phyloP scores from a whole-genome alignment of 208 protist species.

The Wallacemonas rigidus region DNA sequence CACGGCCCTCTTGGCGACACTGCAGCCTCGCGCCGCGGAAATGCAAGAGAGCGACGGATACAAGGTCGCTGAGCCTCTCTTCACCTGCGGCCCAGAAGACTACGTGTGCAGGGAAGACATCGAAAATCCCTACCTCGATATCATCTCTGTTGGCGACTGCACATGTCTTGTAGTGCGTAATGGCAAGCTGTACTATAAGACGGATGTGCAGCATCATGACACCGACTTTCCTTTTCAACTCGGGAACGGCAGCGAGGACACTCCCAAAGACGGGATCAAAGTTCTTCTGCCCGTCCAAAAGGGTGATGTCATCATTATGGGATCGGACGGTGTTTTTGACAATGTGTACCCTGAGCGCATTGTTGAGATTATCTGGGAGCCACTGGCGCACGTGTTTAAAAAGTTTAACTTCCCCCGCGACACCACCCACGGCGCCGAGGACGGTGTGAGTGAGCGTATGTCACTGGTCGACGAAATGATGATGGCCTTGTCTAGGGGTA shows the following conservation, averaged over 20 bases:
- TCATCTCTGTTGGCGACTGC: conserved; percentile 73
- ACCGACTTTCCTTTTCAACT: conserved; percentile 76
- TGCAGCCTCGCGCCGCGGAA: conserved; percentile 46
- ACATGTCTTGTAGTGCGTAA: conserved; percentile 51
- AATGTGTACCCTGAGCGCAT: conserved; percentile 59
- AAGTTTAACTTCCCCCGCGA: conserved; percentile 27
- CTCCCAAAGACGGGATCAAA: conserved; percentile 36
- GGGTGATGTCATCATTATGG: conserved; percentile 69
- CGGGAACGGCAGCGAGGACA: conserved; percentile 63
- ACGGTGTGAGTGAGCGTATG: conserved; percentile 26
- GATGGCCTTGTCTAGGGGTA: conserved; percentile 35
- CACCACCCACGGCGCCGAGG: conserved; percentile 4
- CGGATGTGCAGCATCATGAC: conserved; percentile 62
- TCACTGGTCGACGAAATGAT: conserved; percentile 47
- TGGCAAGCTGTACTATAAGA: conserved; percentile 44
- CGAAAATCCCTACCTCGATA: conserved; percentile 41
- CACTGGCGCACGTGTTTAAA: conserved; percentile 29
- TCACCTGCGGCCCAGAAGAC: conserved; percentile 16
- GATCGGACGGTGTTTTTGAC: conserved; percentile 76
- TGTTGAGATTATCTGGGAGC: conserved; percentile 43
- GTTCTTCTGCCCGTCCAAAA: conserved; percentile 46
- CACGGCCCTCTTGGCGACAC: conserved; percentile 65
- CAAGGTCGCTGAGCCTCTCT: conserved; percentile 25
- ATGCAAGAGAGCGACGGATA: conserved; percentile 50
- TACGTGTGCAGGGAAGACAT: conserved; percentile 14